Conservation (phyloP, 352 stramenopile genomes). For the Phytophthora rubi region DNA sequence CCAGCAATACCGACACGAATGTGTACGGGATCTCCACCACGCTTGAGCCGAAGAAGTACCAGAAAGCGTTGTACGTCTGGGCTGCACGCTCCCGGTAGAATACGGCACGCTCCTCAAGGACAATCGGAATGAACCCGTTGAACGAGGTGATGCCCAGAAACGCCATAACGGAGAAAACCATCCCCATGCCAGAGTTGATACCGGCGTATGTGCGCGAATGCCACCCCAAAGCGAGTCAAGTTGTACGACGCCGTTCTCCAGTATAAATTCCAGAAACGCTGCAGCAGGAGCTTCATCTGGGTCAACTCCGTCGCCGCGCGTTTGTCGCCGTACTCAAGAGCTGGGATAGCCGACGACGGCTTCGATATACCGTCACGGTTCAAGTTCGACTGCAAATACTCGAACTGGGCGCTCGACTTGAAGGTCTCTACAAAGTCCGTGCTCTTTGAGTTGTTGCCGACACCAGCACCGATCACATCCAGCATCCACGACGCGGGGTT, state of each 20-base stretch:
- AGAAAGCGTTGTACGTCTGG: slow-evolving; percentile 25
- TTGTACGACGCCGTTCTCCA: slow-evolving; percentile 26
- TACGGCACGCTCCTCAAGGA: slow-evolving; percentile 1
- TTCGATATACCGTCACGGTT: slow-evolving; percentile 8
- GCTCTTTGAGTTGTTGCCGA: slow-evolving; percentile 10
- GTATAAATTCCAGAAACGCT: slow-evolving; percentile 20
- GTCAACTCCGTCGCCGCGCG: slow-evolving; percentile 21
- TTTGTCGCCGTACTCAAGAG: slow-evolving; percentile 19
- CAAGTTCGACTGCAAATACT: slow-evolving; percentile 8
- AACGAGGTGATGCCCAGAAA: slow-evolving; percentile 13
- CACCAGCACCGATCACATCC: slow-evolving; percentile 23
- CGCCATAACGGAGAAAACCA: slow-evolving; percentile 14
- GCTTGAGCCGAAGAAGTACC: slow-evolving; percentile 23
- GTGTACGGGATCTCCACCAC: slow-evolving; percentile 26
- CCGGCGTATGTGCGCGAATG: slow-evolving; percentile 7
- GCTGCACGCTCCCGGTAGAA: slow-evolving; percentile 24
- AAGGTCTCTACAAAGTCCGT: slow-evolving; percentile 17
- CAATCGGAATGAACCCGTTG: slow-evolving; percentile 17
- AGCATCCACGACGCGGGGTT: slow-evolving; percentile 24
- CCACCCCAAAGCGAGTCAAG: slow-evolving; percentile 18
- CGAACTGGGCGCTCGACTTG: slow-evolving; percentile 1
- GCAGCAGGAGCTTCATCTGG: slow-evolving; percentile 22
- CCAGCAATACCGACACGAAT: slow-evolving; percentile 4
- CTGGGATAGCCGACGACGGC: neutral
- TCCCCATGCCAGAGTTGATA: slow-evolving; percentile 21